These are phyloP conservation scores for Podaxis sp. DNA, from an alignment of 768 basidiomycete genomes.

Conservation along the genomic window DNA sequence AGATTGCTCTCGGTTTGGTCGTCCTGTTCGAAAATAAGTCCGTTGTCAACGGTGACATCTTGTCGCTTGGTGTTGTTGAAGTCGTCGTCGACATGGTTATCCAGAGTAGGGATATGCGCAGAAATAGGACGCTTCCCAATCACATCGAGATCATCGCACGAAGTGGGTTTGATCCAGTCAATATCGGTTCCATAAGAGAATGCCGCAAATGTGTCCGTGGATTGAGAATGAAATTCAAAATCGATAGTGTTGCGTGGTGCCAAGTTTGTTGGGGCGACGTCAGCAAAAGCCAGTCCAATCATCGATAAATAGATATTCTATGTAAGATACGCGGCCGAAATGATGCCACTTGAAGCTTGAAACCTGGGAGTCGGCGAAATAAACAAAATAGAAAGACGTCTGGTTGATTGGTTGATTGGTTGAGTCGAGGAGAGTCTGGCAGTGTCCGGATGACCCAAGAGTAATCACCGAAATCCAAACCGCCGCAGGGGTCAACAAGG, in stretches of 20 bases:
- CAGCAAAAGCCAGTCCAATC: constrained; percentile 2
- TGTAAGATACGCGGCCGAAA: neutral
- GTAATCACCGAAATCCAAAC: constrained; percentile 64
- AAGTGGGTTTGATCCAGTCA: neutral
- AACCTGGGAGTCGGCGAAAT: neutral
- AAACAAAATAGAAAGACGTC: neutral
- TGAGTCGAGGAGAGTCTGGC: constrained; percentile 8
- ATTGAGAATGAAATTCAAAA: neutral
- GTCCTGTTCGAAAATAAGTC: constrained; percentile 33
- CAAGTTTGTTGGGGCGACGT: neutral
- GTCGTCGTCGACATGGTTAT: constrained; percentile 18
- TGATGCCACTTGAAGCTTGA: neutral
- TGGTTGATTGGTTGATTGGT: neutral
- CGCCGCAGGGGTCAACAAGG: constrained; percentile 60
- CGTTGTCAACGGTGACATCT: constrained; percentile 18
- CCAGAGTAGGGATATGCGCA: constrained; percentile 15
- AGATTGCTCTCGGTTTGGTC: constrained; percentile 26
- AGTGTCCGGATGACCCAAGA: constrained; percentile 19
- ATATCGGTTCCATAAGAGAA: constrained; percentile 3
- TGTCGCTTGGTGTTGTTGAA: constrained; percentile 23
- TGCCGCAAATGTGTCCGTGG: constrained; percentile 1
- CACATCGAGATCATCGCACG: constrained; percentile 12
- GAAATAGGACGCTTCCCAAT: constrained; percentile 20
- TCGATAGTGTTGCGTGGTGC: neutral
- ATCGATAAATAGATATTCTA: constrained; percentile 4